Conservation (phyloP, 2,329 filamentous ascomycete genomes). For the Purpureocillium takamizusanense region DNA sequence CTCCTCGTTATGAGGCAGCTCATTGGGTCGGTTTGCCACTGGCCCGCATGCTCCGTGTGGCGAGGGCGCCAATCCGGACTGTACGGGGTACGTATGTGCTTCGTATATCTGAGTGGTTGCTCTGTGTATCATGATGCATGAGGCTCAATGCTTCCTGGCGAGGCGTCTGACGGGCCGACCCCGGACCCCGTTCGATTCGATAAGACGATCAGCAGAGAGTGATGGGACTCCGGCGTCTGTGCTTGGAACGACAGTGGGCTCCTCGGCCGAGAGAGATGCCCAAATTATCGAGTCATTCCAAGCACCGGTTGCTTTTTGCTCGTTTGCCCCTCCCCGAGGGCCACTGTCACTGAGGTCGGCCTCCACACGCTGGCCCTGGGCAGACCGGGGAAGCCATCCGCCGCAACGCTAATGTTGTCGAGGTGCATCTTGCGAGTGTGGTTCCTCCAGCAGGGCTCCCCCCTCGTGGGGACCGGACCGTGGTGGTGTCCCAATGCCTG, state of each 20-base stretch:
- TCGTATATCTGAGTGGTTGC: too few species aligned
- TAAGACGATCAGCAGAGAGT: neutral
- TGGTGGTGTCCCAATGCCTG: neutral
- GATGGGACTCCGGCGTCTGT: too few species aligned
- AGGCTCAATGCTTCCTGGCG: constrained; percentile 2
- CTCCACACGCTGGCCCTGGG: constrained; percentile 2
- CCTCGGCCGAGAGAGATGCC: constrained; percentile 6
- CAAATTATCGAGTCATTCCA: too few species aligned
- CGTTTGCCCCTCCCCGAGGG: neutral
- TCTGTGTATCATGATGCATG: neutral
- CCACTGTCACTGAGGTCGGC: neutral
- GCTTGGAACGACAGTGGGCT: neutral
- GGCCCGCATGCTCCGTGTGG: neutral
- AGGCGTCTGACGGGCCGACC: constrained; percentile 3
- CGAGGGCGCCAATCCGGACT: too few species aligned
- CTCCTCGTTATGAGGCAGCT: neutral
- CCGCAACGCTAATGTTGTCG: constrained; percentile 5
- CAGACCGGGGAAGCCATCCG: constrained; percentile 8
- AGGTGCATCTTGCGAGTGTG: constrained; percentile 2
- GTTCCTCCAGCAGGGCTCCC: neutral
- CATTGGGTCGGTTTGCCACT: neutral
- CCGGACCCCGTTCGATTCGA: constrained; percentile 1
- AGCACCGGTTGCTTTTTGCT: too few species aligned
- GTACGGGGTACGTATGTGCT: too few species aligned
- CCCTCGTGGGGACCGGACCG: constrained; percentile 1